Conservation (phyloP, 1,284 basidiomycete genomes). For the Heterobasidion occidentale region DNA sequence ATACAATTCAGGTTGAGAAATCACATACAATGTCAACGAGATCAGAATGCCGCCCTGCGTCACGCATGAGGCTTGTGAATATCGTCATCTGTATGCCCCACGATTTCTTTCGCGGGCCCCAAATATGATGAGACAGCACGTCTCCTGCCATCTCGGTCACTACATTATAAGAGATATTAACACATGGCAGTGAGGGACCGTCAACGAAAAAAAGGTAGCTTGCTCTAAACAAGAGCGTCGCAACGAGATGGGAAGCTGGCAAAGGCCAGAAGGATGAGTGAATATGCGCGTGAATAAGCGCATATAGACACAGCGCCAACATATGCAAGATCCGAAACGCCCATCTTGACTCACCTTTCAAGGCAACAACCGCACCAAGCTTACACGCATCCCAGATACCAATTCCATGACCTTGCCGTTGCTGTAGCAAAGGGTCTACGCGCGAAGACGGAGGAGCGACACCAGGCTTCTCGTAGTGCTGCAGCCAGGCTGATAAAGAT, state of each 20-base stretch:
- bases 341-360: slow-evolving; percentile 45
- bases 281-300: too few species aligned
- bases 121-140: slow-evolving; percentile 64
- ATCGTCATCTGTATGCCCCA: slow-evolving; percentile 91
- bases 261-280: too few species aligned
- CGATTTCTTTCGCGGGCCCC: slow-evolving; percentile 76
- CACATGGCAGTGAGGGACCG: not conserved
- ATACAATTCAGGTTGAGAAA: not conserved
- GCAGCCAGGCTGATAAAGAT: slow-evolving; percentile 28
- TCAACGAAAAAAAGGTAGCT: not conserved
- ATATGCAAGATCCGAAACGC: not conserved
- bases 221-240: not conserved
- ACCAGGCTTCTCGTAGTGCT: slow-evolving; percentile 60
- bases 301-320: not conserved
- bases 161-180: slow-evolving; percentile 20
- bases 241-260: too few species aligned
- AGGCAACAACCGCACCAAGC: slow-evolving; percentile 52
- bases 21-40: slow-evolving; percentile 76
- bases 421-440: slow-evolving; percentile 55
- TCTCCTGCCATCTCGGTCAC: slow-evolving; percentile 65
- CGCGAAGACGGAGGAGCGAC: slow-evolving; percentile 64
- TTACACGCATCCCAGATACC: slow-evolving; percentile 64
- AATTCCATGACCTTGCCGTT: slow-evolving; percentile 41
- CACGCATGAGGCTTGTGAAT: slow-evolving; percentile 79
- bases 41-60: slow-evolving; percentile 76